These are phyloP conservation scores for Nigrograna mackinnonii DNA, from an alignment of 2,329 filamentous ascomycete genomes.

Conservation along the genomic window DNA sequence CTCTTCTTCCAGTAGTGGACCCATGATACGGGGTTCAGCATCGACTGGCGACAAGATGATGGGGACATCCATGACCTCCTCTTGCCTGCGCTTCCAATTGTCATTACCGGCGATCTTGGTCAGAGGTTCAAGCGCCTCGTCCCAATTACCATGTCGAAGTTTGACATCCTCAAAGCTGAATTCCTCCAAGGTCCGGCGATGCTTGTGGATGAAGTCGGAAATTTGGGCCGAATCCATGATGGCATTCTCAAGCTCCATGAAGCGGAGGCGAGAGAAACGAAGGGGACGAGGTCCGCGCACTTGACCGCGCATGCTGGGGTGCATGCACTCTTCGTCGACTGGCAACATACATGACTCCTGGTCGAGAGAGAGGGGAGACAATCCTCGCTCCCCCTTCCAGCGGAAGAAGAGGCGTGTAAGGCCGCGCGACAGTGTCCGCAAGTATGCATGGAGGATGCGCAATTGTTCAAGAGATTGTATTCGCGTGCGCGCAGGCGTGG, in stretches of 20 bases:
- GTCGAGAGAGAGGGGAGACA: constrained; percentile 72
- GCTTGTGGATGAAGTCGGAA: constrained; percentile 66
- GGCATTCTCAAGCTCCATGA: constrained; percentile 73
- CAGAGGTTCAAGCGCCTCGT: constrained; percentile 77
- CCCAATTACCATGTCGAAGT: constrained; percentile 75
- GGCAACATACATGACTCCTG: constrained; percentile 71
- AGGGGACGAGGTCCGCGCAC: constrained; percentile 48
- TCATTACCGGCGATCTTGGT: constrained; percentile 49
- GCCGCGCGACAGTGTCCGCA: constrained; percentile 68
- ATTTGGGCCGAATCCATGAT: constrained; percentile 74
- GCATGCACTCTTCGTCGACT: constrained; percentile 40
- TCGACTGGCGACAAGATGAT: constrained; percentile 41
- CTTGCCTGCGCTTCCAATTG: constrained; percentile 44
- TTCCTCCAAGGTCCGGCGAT: constrained; percentile 71
- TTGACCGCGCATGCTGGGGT: constrained; percentile 35
- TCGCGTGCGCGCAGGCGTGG: constrained; percentile 55
- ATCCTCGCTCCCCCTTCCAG: constrained; percentile 75
- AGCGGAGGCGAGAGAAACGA: constrained; percentile 67
- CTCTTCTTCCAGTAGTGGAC: constrained; percentile 35
- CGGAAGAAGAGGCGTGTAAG: constrained; percentile 75
- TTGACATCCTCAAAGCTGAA: constrained; percentile 80
- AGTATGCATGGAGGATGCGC: constrained; percentile 74
- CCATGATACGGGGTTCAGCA: constrained; percentile 37
- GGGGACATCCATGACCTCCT: constrained; percentile 46
- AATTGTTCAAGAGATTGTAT: constrained; percentile 67